phyloP scores from a whole-genome alignment of 805 yeast genomes.

The Cyberlindnera samutprakarnensis region DNA sequence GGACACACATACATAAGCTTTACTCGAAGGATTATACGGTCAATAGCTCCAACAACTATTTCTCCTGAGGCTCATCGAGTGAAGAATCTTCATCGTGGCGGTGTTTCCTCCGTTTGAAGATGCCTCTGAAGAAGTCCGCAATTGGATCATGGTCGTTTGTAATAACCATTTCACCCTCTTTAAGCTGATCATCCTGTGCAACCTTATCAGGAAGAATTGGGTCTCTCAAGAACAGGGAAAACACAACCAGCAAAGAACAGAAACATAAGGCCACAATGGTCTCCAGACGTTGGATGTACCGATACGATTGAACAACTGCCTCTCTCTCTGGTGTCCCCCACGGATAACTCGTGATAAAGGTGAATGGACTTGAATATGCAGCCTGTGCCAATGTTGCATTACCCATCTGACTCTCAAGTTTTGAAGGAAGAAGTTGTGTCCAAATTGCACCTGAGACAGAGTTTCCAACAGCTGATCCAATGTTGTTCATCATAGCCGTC shows the following conservation, averaged over 20 bases:
- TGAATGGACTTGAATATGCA: slow-evolving; percentile 49
- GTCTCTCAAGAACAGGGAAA: slow-evolving; percentile 45
- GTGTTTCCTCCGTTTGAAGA: slow-evolving; percentile 3
- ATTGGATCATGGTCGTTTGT: slow-evolving; percentile 15
- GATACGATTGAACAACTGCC: slow-evolving; percentile 51
- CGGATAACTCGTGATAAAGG: slow-evolving; percentile 37
- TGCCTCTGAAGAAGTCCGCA: slow-evolving; percentile 8
- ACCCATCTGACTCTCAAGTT: slow-evolving; percentile 27
- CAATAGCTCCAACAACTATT: too few relatives aligned
- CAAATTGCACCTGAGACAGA: slow-evolving; percentile 66
- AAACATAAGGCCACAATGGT: slow-evolving; percentile 45
- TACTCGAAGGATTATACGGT: too few relatives aligned
- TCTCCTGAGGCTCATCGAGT: too few relatives aligned
- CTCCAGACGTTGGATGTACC: slow-evolving; percentile 50
- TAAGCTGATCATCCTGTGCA: slow-evolving; percentile 19
- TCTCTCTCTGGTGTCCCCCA: slow-evolving; percentile 61
- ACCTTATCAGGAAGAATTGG: slow-evolving; percentile 30
- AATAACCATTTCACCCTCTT: slow-evolving; percentile 17
- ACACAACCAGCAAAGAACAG: slow-evolving; percentile 40
- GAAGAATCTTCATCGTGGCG: too few relatives aligned
- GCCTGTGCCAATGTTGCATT: slow-evolving; percentile 31
- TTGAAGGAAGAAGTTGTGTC: slow-evolving; percentile 49
- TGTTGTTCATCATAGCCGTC: slow-evolving; percentile 46
- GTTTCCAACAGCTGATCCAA: slow-evolving; percentile 59
- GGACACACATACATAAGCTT: too few relatives aligned